Evolutionary conservation across 1,139 yeast species (phyloP), one percentile per base, ranked within the genome.

Genomic region (Yamadazyma oceani): DNA sequence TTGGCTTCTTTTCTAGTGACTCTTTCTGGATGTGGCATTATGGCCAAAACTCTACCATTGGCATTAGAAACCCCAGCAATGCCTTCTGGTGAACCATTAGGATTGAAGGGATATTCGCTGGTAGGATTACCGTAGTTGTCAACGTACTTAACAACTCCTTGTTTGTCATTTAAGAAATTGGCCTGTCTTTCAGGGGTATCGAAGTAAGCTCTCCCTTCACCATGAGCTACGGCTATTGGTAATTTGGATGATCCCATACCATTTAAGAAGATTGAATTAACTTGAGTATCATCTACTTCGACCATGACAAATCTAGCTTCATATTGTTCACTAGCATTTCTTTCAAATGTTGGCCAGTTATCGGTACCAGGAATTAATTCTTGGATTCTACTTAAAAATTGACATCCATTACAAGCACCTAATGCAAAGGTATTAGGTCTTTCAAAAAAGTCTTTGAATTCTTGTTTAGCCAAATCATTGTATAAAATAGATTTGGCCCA

Each of bases 21-120:
- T 69, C 99, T 87, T 66, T 94, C 99, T 17, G 99, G 98, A 60
- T 94, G 99, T 34, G 99, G 99, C 99, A 94, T 94, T 89, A 94
- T 80, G 3, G 97, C 97, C 55, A 94, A 72, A 4, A 94, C 97
- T 62, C 98, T 82, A 49, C 98, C 98, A 57, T 87, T 87, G 40
- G 85, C 86, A 36, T 92, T 81, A 46, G 85, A 75, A 44, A 94
- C 80, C 73, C 97, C 99, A 31, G 97, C 86, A 55, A 94, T 86
- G 65, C 96, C 97, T 38, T 77, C 78, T 34, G 94, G 88, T 15
- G 97, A 87, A 29, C 99, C 99, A 64, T 94, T 94, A 42, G 98
- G 98, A 70, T 92, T 92, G 69, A 74, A 85, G 48, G 99, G 99
- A 60, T 85, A 92, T 53, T 70, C 74, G 57, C 80, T 84, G 27